Evolutionary conservation across 805 yeast species (phyloP), one percentile per base, ranked within the genome.

Genomic region (Jamesozyma hellenica): DNA sequence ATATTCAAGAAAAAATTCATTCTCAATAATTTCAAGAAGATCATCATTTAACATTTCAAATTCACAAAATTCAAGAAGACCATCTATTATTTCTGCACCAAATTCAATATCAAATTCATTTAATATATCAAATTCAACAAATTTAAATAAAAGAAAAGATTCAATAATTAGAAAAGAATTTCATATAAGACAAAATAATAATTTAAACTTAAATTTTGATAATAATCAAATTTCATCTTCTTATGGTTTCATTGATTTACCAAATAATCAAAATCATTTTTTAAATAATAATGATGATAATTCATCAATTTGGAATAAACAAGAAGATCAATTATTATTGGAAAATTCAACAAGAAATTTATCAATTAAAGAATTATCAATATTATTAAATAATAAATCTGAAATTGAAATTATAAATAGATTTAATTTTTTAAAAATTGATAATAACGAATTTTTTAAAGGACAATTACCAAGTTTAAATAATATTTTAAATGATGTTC

Each of bases 351-450:
- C 32, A 19, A 64, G 77, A 47, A 82, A 80, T 41, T 63, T 86
- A 30, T 71, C 81, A 28, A 68, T 82, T 50, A 81, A 79, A 16
- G 95, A 86, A 59, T 64, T 86, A 29, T 71, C 80, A 14, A 79
- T 85, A 28, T 60, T 86, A 35, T 64, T 86, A 30, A 87, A 88
- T 9, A 72, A 71, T 43, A 72, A 85, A 47, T 70, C 92, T 0
- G 88, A 82, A 54, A 68, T 67, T 15, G 92, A 84, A 47, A 85
- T 86, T 32, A 69, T 73, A 67, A 60, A 71, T 33, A 68, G 92
- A 44, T 75, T 81, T 15, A 72, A 68, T 37, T 60, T 66, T 36
- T 53, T 40, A 3, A 29, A 29, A 11, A 6, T 10, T 21, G 21
- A 14, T 30, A 16, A 19, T 7, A 18, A 37, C 11, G 21, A 27